A percentile compares a stretch with the other conserved stretches of the same genome.
Evolutionary conservation across 2,329 filamentous ascomycete genomes (phyloP).

Genomic region (Conoideocrella luteorostrata): DNA sequence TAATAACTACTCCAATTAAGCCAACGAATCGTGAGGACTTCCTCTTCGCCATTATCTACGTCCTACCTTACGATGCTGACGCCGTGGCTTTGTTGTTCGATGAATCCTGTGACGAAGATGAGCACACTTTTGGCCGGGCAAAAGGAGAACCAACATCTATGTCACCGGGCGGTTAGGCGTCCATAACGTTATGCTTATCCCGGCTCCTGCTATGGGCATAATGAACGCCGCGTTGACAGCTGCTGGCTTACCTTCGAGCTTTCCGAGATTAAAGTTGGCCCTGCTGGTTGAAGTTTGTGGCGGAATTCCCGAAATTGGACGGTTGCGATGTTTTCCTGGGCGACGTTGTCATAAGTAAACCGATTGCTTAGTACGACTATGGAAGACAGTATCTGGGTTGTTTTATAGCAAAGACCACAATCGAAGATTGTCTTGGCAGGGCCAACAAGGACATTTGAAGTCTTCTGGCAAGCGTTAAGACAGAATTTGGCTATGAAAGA

Average conservation of each 20-base stretch:
- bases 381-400: slow-evolving; percentile 17
- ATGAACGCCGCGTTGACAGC: slow-evolving; percentile 18
- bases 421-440: slow-evolving; percentile 20
- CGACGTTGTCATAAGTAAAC: slow-evolving; percentile 26
- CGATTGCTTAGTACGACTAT: slow-evolving; percentile 22
- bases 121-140: slow-evolving; percentile 15
- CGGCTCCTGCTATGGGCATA: slow-evolving; percentile 23
- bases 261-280: slow-evolving; percentile 23
- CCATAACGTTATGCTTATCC: slow-evolving; percentile 22
- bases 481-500: slow-evolving; percentile 8
- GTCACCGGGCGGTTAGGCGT: slow-evolving; percentile 20
- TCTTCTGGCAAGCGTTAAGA: slow-evolving; percentile 17
- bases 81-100: slow-evolving; percentile 19
- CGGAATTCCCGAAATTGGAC: slow-evolving; percentile 20
- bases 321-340: slow-evolving; percentile 19
- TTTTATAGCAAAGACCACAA: slow-evolving; percentile 19
- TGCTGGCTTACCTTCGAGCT: slow-evolving; percentile 26
- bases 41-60: slow-evolving; percentile 22
- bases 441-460: slow-evolving; percentile 21
- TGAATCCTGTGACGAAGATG: slow-evolving; percentile 19
- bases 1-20: too few species aligned
- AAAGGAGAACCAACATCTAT: slow-evolving; percentile 23
- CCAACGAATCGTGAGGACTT: slow-evolving; percentile 11
- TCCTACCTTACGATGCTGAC: slow-evolving; percentile 18
- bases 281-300: slow-evolving; percentile 36